Evolutionary conservation across 2,329 filamentous ascomycete genomes (phyloP), one percentile per base, ranked within the genome.

Genomic region (Botrytis elliptica): DNA sequence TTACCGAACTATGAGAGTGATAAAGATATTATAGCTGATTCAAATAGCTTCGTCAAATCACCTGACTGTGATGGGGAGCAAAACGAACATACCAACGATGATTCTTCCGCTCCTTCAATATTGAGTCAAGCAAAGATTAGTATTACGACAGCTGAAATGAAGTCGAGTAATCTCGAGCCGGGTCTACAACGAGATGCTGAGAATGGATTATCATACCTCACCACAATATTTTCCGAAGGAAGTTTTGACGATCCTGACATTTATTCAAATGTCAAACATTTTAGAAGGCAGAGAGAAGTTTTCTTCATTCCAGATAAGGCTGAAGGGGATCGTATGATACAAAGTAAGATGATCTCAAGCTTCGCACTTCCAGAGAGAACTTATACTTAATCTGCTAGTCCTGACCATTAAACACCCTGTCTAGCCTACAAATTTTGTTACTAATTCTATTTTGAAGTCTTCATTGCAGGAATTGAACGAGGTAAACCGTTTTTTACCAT

Each of bases 221-320:
- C 74, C 4, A 44, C 73, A 33, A 62, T 60, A 12, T 74, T 76
- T 38, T 67, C 70, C 9, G 62, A 73, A 33, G 33, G 55, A 40
- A 65, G 64, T 29, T 74, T 75, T 42, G 52, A 71, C 29, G 72
- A 74, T 55, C 60, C 59, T 38, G 62, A 73, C 44, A 60, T 74
- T n/a, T 63, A 71, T 36, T 62, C 71, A 20, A 66, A 71, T 57
- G 73, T 76, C 25, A 67, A 59, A 29, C 40, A 65, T 25, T 69
- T 74, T 38, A 63, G 49, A 36, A 62, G 72, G 68, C 57, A 44
- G 18, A 72, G 57, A 33, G 72, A 76, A 22, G 55, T 71, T 12
- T 76, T 76, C 44, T 75, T 74, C 40, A 72, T 76, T 25, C 74
- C 74, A 22, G 62, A 62, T n/a, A 60, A 64, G 46, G 73, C 71